Conservation (phyloP, 176 grass and related monocot species). For the Zea luxurians region DNA sequence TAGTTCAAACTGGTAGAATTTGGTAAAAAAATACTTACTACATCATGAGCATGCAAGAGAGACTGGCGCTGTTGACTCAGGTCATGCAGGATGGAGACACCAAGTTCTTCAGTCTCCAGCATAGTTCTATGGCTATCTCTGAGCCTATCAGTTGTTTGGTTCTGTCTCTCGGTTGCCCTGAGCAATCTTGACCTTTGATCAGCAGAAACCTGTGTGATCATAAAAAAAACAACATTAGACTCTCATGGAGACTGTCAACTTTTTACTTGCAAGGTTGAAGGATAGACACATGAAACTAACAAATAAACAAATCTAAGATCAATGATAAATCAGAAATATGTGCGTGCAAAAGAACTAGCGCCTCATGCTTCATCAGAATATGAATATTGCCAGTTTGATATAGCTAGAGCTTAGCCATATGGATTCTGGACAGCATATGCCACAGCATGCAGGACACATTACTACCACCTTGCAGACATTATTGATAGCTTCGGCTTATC, state of each 20-base stretch:
- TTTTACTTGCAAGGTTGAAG: constrained; percentile 5
- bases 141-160: constrained; percentile 64
- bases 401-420: background rate
- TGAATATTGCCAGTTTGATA: constrained; percentile 29
- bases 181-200: constrained; percentile 87
- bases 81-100: constrained; percentile 90
- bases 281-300: constrained; percentile 9
- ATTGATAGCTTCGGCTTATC: background rate
- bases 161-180: constrained; percentile 66
- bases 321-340: background rate
- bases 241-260: background rate
- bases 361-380: background rate
- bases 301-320: constrained; percentile 26
- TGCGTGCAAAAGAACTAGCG: background rate
- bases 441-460: constrained; percentile 3
- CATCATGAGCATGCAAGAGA: constrained; percentile 75
- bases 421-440: background rate
- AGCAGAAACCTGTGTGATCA: constrained; percentile 51
- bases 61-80: constrained; percentile 79
- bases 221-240: constrained; percentile 7
- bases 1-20: constrained; percentile 18
- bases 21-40: constrained; percentile 50
- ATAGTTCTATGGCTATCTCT: constrained; percentile 79
- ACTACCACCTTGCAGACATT: background rate
- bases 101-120: constrained; percentile 93